Conservation (phyloP, 345 rosid genomes). For the Clarkia xantiana region DNA sequence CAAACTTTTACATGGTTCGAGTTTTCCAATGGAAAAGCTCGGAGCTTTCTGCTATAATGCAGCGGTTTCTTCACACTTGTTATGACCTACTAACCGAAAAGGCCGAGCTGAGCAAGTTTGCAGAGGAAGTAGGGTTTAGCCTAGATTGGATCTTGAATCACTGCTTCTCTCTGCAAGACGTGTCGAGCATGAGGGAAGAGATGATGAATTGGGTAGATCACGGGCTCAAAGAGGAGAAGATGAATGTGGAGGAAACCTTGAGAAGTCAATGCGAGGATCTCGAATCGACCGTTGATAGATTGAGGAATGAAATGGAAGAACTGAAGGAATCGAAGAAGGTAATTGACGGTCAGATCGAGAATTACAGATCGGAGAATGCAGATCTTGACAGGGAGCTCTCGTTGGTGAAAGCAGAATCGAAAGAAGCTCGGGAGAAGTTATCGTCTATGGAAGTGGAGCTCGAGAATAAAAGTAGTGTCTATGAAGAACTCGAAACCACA, state of each 20-base stretch:
- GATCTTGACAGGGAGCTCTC: constrained; percentile 24
- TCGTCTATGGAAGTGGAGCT: constrained; percentile 28
- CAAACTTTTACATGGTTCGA: constrained; percentile 42
- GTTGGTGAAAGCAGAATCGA: constrained; percentile 19
- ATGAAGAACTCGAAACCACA: constrained; percentile 31
- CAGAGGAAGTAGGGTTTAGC: constrained; percentile 39
- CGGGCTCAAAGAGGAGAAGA: constrained; percentile 58
- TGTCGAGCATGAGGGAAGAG: constrained; percentile 74
- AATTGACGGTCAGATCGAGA: constrained; percentile 27
- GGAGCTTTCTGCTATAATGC: constrained; percentile 40
- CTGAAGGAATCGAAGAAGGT: constrained; percentile 17
- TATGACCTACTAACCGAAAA: constrained; percentile 45
- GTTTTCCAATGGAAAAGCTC: constrained; percentile 85
- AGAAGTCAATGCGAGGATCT: constrained; percentile 24
- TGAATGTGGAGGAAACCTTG: constrained; percentile 34
- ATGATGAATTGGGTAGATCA: constrained; percentile 49
- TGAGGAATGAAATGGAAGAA: constrained; percentile 27
- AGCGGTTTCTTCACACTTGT: constrained; percentile 51
- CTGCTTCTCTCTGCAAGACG: constrained; percentile 88
- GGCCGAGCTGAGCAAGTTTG: constrained; percentile 42
- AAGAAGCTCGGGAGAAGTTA: constrained; percentile 20
- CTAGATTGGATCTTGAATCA: constrained; percentile 81
- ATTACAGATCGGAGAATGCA: constrained; percentile 18
- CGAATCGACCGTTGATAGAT: constrained; percentile 16
- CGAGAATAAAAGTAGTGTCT: constrained; percentile 27